Conservation (phyloP, 805 yeast genomes). For the Myxozyma sirexii region DNA sequence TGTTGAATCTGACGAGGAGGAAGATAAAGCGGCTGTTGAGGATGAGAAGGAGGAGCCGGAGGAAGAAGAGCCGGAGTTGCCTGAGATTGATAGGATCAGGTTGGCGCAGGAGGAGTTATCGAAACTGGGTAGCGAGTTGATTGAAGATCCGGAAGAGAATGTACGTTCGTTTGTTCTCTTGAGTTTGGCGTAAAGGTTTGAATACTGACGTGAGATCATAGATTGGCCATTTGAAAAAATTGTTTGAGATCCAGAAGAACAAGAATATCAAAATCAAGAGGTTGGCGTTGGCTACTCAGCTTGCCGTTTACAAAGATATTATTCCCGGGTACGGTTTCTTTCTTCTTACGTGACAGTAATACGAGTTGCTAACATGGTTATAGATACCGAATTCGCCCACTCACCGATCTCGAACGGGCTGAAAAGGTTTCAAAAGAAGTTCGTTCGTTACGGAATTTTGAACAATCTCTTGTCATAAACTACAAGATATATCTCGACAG, state of each 20-base stretch:
- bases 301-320: slow-evolving; percentile 80
- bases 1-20: slow-evolving; percentile 34
- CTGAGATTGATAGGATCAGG: slow-evolving; percentile 57
- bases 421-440: slow-evolving; percentile 86
- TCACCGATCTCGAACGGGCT: slow-evolving; percentile 75
- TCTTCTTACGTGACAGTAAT: background rate
- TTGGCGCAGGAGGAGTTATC: slow-evolving; percentile 84
- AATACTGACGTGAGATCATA: background rate
- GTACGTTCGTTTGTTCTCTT: slow-evolving; percentile 46
- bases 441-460: slow-evolving; percentile 73
- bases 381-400: slow-evolving; percentile 64
- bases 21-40: slow-evolving; percentile 41
- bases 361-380: slow-evolving; percentile 39
- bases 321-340: slow-evolving; percentile 65
- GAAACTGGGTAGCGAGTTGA: slow-evolving; percentile 69
- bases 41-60: slow-evolving; percentile 38
- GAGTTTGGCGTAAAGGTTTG: too few species aligned
- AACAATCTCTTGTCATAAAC: slow-evolving; percentile 70
- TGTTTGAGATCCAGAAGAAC: background rate
- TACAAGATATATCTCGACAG: slow-evolving; percentile 68
- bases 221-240: slow-evolving; percentile 9
- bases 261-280: slow-evolving; percentile 46
- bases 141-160: slow-evolving; percentile 90
- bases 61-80: slow-evolving; percentile 50
- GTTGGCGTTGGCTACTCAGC: slow-evolving; percentile 73